Base-by-base conservation (phyloP, 1,284 basidiomycete genomes). In the Athelia psychrophila region DNA sequence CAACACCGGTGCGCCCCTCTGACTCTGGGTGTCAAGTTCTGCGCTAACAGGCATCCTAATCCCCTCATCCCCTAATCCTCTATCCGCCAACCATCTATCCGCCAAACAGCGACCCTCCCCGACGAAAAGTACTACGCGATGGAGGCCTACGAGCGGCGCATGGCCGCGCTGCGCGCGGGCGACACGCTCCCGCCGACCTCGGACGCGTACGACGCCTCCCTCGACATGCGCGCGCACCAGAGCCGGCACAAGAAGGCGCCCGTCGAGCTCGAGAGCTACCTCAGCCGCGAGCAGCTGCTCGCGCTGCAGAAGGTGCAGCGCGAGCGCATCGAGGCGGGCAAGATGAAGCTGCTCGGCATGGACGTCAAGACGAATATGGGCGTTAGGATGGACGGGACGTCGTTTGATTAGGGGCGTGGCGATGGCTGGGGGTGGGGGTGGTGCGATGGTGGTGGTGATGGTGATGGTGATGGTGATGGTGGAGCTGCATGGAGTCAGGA, bases 101-200 rank as follows among this genome's bases (percentile, higher is more conserved):
- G 22, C 8, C 51, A 18, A 51, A 10, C 57, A 92, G 91, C 92
- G 9, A 94, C 92, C 2, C 76, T 95, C 2, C 89, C 93, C 2
- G 88, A 95, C 62, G 91, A 95, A 66, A 95, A 95, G 68, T 95
- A 93, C 68, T 95, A 95, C 69, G 81, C 93, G 62, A 90, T 95
- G 77, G 80, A 81, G 46, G 78, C 80, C 10, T 93, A 92, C 65
- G 89, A 93, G 56, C 74, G 76, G 22, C 83, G 88, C 45, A 95
- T 95, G 93, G 69, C 78, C 24, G 83, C 90, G 25, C 73, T 95
- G 48, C 83, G 92, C 27, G 77, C 84, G 27, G 93, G 93, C 40
- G 90, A 91, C 60, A 85, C 80, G 52, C 68, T 92, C 2, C 87
- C 88, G 0, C 82, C 87, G 3, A 61, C 80, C 2, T 78, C 83